phyloP scores from a whole-genome alignment of 108 stramenopile species.

The Cyclotella kingstonii region DNA sequence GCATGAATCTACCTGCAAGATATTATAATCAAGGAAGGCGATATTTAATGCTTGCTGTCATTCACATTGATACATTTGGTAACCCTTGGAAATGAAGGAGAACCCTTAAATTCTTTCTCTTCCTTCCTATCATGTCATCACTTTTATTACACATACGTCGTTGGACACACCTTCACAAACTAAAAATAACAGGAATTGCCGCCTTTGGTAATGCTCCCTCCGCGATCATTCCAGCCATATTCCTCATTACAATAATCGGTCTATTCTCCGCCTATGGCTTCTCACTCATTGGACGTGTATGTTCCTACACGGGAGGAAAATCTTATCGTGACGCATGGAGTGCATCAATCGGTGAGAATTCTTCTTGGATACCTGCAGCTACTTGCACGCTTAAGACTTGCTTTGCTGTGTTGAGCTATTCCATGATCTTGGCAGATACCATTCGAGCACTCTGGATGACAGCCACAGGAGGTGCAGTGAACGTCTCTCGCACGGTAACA shows the following conservation, averaged over 20 bases:
- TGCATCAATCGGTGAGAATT: slow-evolving; percentile 46
- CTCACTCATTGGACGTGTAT: slow-evolving; percentile 77
- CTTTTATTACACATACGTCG: too few species aligned
- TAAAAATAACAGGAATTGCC: slow-evolving; percentile 76
- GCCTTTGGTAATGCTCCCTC: slow-evolving; percentile 85
- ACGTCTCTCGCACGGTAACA: slow-evolving; percentile 29
- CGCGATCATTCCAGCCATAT: slow-evolving; percentile 72
- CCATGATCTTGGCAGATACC: slow-evolving; percentile 90
- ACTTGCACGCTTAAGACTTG: slow-evolving; percentile 80
- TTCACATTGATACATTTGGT: too few species aligned
- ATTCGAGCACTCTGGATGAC: slow-evolving; percentile 52
- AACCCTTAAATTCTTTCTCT: neutral
- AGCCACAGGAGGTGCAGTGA: slow-evolving; percentile 37
- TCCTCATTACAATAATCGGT: slow-evolving; percentile 72
- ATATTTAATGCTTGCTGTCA: too few species aligned
- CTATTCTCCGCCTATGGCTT: slow-evolving; percentile 83
- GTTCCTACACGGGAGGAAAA: slow-evolving; percentile 59
- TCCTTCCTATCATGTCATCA: too few species aligned
- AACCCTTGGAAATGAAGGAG: too few species aligned
- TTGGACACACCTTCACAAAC: neutral
- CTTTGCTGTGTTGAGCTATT: slow-evolving; percentile 73
- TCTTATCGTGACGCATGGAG: slow-evolving; percentile 87
- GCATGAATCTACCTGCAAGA: too few species aligned
- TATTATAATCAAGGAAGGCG: too few species aligned
- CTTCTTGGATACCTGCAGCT: slow-evolving; percentile 77